A percentile compares a stretch with the other conserved stretches of the same genome.
Evolutionary conservation across 768 basidiomycete genomes (phyloP).

Genomic region (Megacollybia marginata): DNA sequence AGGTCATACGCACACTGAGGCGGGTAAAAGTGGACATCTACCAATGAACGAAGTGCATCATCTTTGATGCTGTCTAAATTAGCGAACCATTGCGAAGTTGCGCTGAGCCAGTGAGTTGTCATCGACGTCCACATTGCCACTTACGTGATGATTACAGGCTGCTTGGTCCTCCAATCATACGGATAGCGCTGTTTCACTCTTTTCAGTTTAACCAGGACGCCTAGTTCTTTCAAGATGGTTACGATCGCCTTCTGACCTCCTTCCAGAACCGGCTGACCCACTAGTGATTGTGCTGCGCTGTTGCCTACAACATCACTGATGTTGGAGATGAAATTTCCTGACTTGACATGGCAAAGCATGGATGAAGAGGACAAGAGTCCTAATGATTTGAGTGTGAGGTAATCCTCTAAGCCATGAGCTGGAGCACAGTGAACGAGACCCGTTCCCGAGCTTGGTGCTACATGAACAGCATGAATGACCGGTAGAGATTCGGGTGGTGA

Average conservation of each 20-base stretch:
- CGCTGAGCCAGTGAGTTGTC: constrained; percentile 33
- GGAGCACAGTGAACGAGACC: constrained; percentile 95
- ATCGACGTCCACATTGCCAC: constrained; percentile 13
- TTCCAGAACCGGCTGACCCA: constrained; percentile 67
- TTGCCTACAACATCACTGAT: constrained; percentile 54
- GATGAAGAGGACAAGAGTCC: constrained; percentile 38
- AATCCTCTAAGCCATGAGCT: constrained; percentile 92
- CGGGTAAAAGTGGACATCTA: constrained; percentile 71
- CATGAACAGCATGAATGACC: constrained; percentile 67
- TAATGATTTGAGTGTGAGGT: constrained; percentile 59
- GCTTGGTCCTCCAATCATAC: constrained; percentile 93
- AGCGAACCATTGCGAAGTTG: constrained; percentile 97
- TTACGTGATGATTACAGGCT: constrained; percentile 87
- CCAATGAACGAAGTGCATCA: constrained; percentile 60
- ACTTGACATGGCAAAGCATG: constrained; percentile 73
- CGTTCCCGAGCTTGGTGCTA: constrained; percentile 84
- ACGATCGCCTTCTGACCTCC: constrained; percentile 66
- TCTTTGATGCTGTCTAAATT: constrained; percentile 82
- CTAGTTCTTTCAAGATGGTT: constrained; percentile 46
- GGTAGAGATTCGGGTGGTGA: constrained; percentile 22
- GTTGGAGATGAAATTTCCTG: constrained; percentile 60
- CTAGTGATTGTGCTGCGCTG: constrained; percentile 34
- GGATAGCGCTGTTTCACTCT: constrained; percentile 84
- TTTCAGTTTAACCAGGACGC: constrained; percentile 57
- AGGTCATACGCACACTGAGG: constrained; percentile 44